Conservation (phyloP, 371 early-diverging fungal species). For the Mucor lusitanicus region DNA sequence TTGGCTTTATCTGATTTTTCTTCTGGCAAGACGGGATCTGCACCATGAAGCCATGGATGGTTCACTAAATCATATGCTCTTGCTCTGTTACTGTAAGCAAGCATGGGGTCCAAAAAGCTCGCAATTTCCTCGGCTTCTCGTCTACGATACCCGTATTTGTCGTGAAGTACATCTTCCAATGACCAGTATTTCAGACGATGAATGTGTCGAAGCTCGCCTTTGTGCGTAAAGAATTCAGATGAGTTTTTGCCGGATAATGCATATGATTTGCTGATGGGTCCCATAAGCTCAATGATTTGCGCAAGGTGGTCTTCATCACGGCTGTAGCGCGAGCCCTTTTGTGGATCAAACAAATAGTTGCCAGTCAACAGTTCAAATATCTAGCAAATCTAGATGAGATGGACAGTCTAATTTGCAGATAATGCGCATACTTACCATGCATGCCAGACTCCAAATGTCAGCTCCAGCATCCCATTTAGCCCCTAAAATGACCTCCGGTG, state of each 20-base stretch:
- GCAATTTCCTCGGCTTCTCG: conserved; percentile 62
- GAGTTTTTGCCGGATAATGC: conserved; percentile 78
- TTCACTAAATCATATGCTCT: conserved; percentile 57
- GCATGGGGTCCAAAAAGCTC: conserved; percentile 74
- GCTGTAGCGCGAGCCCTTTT: conserved; percentile 74
- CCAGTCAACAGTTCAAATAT: conserved; percentile 91
- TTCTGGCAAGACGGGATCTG: conserved; percentile 38
- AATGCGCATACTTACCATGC: conserved; percentile 65
- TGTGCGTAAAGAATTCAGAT: conserved; percentile 76
- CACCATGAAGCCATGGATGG: conserved; percentile 65
- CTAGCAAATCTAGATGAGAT: conserved; percentile 18
- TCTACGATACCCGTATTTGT: conserved; percentile 74
- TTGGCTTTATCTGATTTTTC: conserved; percentile 23
- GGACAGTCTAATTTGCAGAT: background rate
- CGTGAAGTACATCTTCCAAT: conserved; percentile 79
- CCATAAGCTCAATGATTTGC: conserved; percentile 93
- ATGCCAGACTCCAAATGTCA: conserved; percentile 98
- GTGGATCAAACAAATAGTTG: conserved; percentile 95
- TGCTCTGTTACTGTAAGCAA: conserved; percentile 65
- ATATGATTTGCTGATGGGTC: conserved; percentile 75
- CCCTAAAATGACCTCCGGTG: conserved; percentile 97
- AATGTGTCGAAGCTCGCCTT: conserved; percentile 84
- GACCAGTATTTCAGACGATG: conserved; percentile 80
- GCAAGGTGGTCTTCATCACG: conserved; percentile 98
- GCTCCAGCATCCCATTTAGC: conserved; percentile 90